Evolutionary conservation across 495 filamentous ascomycete species (phyloP).

Genomic region (Xylaria flabelliformis): DNA sequence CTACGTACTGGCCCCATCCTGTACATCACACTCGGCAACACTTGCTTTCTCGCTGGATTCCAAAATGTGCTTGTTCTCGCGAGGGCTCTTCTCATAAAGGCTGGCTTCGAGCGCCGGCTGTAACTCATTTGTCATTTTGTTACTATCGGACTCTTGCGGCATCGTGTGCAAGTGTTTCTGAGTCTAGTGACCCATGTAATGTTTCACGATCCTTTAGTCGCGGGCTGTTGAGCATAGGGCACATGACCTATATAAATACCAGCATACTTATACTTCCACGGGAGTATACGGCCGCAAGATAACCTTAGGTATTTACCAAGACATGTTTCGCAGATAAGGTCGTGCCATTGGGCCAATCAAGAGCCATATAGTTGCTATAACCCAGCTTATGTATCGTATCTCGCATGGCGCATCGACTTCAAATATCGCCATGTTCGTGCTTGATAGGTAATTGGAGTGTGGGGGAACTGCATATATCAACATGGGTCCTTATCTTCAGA

Average conservation of each 20-base stretch:
- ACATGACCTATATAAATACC: conserved; percentile 7
- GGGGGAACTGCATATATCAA: conserved; percentile 15
- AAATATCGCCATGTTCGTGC: neutral
- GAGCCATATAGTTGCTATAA: neutral
- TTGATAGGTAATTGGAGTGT: neutral
- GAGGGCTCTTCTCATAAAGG: conserved; percentile 30
- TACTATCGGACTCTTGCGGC: conserved; percentile 3
- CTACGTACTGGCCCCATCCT: conserved; percentile 30
- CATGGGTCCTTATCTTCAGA: conserved; percentile 24
- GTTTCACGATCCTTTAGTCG: neutral
- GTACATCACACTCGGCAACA: conserved; percentile 28
- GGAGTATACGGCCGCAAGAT: neutral
- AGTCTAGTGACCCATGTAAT: neutral
- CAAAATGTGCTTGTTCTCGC: conserved; percentile 28
- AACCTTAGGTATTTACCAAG: neutral
- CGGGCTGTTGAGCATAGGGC: neutral
- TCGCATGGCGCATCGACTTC: neutral
- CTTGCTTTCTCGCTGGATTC: conserved; percentile 36
- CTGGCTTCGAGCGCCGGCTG: conserved; percentile 17
- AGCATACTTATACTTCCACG: neutral
- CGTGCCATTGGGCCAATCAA: conserved; percentile 7
- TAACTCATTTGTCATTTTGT: conserved; percentile 11
- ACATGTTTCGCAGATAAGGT: conserved; percentile 12
- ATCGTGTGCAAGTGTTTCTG: neutral
- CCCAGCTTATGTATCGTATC: neutral